Base-by-base conservation (phyloP, 495 filamentous ascomycete species). In the Xylaria flabelliformis region DNA sequence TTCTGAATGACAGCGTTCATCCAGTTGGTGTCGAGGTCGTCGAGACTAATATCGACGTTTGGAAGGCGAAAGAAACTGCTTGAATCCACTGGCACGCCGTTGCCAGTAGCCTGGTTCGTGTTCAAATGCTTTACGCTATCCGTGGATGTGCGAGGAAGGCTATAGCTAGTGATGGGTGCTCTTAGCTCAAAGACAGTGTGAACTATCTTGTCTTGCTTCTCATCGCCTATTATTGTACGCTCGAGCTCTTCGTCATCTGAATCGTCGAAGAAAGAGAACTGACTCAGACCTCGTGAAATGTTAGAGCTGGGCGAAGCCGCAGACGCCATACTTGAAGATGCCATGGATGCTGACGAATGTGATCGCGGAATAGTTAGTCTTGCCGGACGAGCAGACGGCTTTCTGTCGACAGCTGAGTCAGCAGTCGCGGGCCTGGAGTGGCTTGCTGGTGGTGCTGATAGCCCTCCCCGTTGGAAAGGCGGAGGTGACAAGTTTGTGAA, bases 401-500 rank as follows among this genome's bases (percentile, higher is more conserved):
- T 73, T 32, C 15, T 73, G 46, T 41, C 55, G 13, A n/a, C 32
- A 12, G n/a, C 10, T 34, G 21, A n/a, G 50, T 62, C 53, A 1
- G 39, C 51, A 24, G 15, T n/a, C 19, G 51, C 15, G 32, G 2
- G 69, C 17, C 55, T 74, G 39, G 48, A 67, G 58, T 74, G 46
- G 48, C 63, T 59, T 53, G 64, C 55, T 39, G 76, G 55, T 21
- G 77, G 73, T 24, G 82, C 78, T 2, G 83, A 81, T 24, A 75
- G 19, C 0, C 51, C 64, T 0, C 78, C 76, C 4, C 83, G 81
- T 62, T 78, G 82, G 12, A 80, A 78, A 3, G 86, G 86, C 24
- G 86, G 85, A 15, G 86, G 85, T 7, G 85, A 87, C 21, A 88
- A 78, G 39, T 78, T 79, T 6, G 83, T 85, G 72, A 82, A 83